These are phyloP conservation scores for Xylaria telfairii DNA, from an alignment of 495 filamentous ascomycete species.

Conservation along the genomic window DNA sequence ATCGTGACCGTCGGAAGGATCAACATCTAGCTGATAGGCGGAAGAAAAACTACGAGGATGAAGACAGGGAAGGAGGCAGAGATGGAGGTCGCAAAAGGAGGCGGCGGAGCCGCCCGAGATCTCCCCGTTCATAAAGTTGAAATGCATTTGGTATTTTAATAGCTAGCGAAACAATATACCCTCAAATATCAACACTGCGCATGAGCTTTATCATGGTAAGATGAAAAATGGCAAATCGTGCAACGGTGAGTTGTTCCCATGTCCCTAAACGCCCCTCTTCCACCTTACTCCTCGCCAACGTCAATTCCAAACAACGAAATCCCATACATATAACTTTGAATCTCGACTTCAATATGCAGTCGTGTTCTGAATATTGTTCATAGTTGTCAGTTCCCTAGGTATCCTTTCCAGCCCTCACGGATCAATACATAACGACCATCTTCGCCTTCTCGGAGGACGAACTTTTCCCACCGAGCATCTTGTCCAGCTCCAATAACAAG, in stretches of 20 bases:
- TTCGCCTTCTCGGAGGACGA: conserved; percentile 66
- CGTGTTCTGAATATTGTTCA: conserved; percentile 40
- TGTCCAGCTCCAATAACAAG: conserved; percentile 80
- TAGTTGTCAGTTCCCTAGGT: conserved; percentile 58
- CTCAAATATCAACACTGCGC: background rate
- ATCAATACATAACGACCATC: conserved; percentile 66
- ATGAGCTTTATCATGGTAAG: background rate
- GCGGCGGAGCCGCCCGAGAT: conserved; percentile 39
- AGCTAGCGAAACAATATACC: conserved; percentile 15
- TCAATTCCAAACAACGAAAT: conserved; percentile 14
- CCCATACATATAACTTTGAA: conserved; percentile 11
- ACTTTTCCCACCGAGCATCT: conserved; percentile 86
- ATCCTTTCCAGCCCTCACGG: conserved; percentile 82
- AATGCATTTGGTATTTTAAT: conserved; percentile 18
- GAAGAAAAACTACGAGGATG: conserved; percentile 31
- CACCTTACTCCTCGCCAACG: conserved; percentile 26
- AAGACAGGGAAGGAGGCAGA: conserved; percentile 27
- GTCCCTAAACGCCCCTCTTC: conserved; percentile 20
- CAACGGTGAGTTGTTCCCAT: conserved; percentile 12
- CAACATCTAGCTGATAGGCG: conserved; percentile 34
- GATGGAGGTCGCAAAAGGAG: conserved; percentile 34
- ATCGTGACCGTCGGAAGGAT: conserved; percentile 32
- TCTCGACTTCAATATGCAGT: background rate
- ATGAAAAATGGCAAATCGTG: conserved; percentile 7
- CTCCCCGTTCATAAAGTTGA: conserved; percentile 38